Evolutionary conservation across 139 green algal genomes (phyloP).

Genomic region (Yamagishiella unicocca): DNA sequence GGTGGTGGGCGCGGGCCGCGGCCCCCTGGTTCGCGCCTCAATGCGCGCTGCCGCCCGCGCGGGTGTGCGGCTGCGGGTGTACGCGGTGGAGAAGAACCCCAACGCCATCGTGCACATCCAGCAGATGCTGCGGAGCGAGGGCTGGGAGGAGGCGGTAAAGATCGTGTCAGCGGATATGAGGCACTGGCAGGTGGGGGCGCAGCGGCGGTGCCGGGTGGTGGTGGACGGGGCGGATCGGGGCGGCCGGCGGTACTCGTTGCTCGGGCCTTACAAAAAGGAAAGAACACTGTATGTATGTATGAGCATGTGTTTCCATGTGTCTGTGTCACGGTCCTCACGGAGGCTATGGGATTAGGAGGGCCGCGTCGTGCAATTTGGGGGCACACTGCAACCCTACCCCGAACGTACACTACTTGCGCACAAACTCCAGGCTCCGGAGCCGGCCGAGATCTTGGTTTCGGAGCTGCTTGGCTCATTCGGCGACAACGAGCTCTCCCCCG

Average conservation of each 20-base stretch:
- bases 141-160: slow-evolving; percentile 66
- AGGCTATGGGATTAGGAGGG: no score
- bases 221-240: no score
- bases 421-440: slow-evolving; percentile 70
- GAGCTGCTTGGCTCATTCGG: slow-evolving; percentile 98
- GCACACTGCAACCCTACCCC: neutral
- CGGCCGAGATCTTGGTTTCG: slow-evolving; percentile 93
- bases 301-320: no score
- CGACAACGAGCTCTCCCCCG: slow-evolving; percentile 98
- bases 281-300: no score
- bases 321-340: no score
- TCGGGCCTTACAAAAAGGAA: no score
- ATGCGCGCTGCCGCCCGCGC: slow-evolving; percentile 70
- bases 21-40: slow-evolving; percentile 89
- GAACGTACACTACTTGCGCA: neutral
- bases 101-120: slow-evolving; percentile 96
- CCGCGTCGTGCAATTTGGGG: no score
- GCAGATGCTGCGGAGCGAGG: slow-evolving; percentile 75
- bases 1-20: slow-evolving; percentile 95
- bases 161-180: slow-evolving; percentile 93
- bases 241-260: no score
- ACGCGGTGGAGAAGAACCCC: slow-evolving; percentile 99
- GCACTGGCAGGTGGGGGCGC: slow-evolving; percentile 68
- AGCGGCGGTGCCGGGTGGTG: neutral
- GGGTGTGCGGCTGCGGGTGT: slow-evolving; percentile 78